Evolutionary conservation across 2,329 filamentous ascomycete genomes (phyloP).

Genomic region (Aspergillus tubingensis): DNA sequence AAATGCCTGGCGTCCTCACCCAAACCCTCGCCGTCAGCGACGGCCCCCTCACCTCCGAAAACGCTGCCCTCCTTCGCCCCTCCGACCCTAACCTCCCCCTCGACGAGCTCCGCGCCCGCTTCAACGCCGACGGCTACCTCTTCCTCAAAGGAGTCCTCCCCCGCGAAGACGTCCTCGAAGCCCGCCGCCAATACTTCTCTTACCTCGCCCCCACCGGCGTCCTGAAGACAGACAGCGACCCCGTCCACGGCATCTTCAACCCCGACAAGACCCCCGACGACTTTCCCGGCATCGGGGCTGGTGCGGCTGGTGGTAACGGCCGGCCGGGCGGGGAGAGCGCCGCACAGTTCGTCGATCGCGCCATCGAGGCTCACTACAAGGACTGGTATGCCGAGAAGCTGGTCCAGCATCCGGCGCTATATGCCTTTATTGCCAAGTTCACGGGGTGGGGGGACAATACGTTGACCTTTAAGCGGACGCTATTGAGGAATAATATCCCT

Average conservation of each 20-base stretch:
- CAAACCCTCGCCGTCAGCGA: slow-evolving; percentile 43
- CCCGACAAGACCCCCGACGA: slow-evolving; percentile 42
- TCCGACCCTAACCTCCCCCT: slow-evolving; percentile 50
- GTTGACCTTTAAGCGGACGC: slow-evolving; percentile 49
- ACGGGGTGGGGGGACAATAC: slow-evolving; percentile 58
- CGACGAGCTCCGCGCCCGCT: slow-evolving; percentile 51
- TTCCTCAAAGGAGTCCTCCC: slow-evolving; percentile 59
- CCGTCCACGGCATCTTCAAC: slow-evolving; percentile 59
- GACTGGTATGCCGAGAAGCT: slow-evolving; percentile 58
- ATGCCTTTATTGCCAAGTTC: slow-evolving; percentile 53
- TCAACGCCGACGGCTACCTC: slow-evolving; percentile 56
- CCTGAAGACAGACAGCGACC: slow-evolving; percentile 54
- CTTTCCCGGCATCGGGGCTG: slow-evolving; percentile 58
- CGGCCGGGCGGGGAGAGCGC: slow-evolving; percentile 49
- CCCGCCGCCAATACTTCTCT: slow-evolving; percentile 56
- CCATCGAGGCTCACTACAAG: slow-evolving; percentile 56
- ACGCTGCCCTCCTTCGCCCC: slow-evolving; percentile 46
- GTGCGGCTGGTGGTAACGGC: slow-evolving; percentile 48
- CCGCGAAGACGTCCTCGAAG: slow-evolving; percentile 54
- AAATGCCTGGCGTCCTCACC: slow-evolving; percentile 18
- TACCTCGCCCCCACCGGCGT: slow-evolving; percentile 58
- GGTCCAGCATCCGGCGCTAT: slow-evolving; percentile 55
- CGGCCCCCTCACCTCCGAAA: slow-evolving; percentile 48
- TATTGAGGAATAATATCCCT: slow-evolving; percentile 60
- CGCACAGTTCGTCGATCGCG: slow-evolving; percentile 51